Evolutionary conservation across 2,329 filamentous ascomycete genomes (phyloP), one percentile per base, ranked within the genome.

Genomic region (Sporothrix inflata): DNA sequence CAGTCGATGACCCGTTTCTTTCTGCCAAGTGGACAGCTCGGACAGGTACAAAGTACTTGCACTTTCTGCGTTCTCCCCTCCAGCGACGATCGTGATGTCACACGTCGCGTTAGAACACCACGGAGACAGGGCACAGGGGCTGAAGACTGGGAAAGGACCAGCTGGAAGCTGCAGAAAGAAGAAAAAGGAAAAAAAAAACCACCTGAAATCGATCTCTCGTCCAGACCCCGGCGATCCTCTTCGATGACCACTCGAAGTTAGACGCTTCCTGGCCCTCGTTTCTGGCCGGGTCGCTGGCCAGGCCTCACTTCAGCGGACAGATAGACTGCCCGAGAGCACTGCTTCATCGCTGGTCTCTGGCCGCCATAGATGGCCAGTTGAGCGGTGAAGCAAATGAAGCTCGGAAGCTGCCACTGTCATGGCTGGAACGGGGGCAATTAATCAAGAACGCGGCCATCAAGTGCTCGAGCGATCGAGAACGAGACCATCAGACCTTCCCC

Each of bases 51-150:
- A 55, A 30, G 30, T 61, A 40, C 42, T 53, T 24, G 63, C 21
- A 51, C 24, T 49, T 57, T 34, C 14, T 34, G 12, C n/a, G 19
- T 16, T 21, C 40, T 30, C n/a, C 55, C 55, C 7, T 30, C 27
- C 21, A 6, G 27, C 27, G 67, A 40, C 38, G 71, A 72, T 72
- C 67, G 71, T 72, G 71, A 72, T 72, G 71, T 72, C 71, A 72
- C 71, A 61, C 42, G 27, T 57, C 34, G 21, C 34, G 51, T 65
- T 55, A 38, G 66, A 21, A 27, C 38, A 16, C 40, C 11, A 16
- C 8, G 5, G 5, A 61, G 55, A n/a, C 53, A 61, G 24, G 53
- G 47, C 40, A 38, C 16, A 7, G 24, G 60, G 45, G 14, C 24
- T 24, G 1, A 42, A 30, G 42, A 49, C 16, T 34, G 67, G 53